Evolutionary conservation across 768 basidiomycete species (phyloP), one percentile per base, ranked within the genome.

Genomic region (Ephemerocybe angulata): DNA sequence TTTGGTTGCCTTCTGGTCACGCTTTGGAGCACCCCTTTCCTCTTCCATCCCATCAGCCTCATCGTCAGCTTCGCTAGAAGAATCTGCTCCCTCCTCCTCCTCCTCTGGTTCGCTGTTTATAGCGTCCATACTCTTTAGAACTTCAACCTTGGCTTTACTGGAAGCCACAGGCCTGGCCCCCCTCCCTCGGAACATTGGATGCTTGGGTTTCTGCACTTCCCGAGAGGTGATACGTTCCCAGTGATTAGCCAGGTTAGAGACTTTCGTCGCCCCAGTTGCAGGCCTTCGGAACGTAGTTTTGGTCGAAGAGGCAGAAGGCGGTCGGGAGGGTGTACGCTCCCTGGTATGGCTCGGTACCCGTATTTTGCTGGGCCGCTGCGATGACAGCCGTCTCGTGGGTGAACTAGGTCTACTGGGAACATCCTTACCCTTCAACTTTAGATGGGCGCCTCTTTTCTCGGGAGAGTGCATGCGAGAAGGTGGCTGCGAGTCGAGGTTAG

Each of bases 211-310:
- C 2, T 35, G 93, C 91, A 42, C 83, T 81, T 53, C 77, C 82
- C 29, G n/a, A n/a, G n/a, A n/a, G n/a, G n/a, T n/a, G n/a, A 97
- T 80, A 15, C 90, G 84, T 68, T 97, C 94, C 67, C 91, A 98
- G 58, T 97, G 92, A 60, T 88, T 86, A 10, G 94, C 83, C 13
- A 97, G 92, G 52, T 86, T 91, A 0, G 88, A 86, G 7, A 98
- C 95, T 65, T 90, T 92, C 6, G 78, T 64, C 33, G 74, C 72
- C 31, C 73, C 65, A 3, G 76, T 65, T 6, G 13, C 24, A 13
- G 80, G 73, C 22, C 84, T 75, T 49, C 87, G 82, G 63, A 86
- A 75, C 1, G 81, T 75, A 22, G 79, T 70, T 64, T 83, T 88
- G 8, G 63, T 66, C 13, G 54, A 48, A 25, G 78, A 63, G 42